Evolutionary conservation across 331 rosid species (phyloP).

Genomic region (Saraca asoca): DNA sequence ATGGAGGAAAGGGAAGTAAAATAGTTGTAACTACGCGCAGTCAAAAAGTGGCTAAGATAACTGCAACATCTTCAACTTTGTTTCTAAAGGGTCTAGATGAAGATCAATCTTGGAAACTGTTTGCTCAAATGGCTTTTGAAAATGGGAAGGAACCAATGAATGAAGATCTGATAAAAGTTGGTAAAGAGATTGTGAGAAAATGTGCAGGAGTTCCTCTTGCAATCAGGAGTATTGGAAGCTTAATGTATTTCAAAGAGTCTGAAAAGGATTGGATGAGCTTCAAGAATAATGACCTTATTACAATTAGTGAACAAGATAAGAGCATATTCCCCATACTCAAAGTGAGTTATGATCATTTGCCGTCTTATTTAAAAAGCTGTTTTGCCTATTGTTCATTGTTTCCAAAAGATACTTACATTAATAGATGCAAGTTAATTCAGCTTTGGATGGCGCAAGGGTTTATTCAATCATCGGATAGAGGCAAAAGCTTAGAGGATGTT

Average conservation of each 20-base stretch:
- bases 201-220: slow-evolving; percentile 28
- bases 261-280: background rate
- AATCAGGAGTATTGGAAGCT: slow-evolving; percentile 11
- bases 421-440: background rate
- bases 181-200: background rate
- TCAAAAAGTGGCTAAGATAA: slow-evolving; percentile 13
- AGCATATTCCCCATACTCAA: background rate
- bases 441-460: slow-evolving; percentile 35
- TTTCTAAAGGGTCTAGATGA: background rate
- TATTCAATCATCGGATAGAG: background rate
- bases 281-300: background rate
- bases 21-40: slow-evolving; percentile 35
- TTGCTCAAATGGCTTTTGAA: background rate
- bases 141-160: background rate
- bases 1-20: slow-evolving; percentile 36
- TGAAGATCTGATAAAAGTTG: background rate
- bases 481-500: slow-evolving; percentile 3
- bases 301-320: background rate
- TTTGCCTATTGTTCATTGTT: slow-evolving; percentile 31
- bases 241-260: background rate
- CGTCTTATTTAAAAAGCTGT: slow-evolving; percentile 25
- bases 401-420: background rate
- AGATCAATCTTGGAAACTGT: background rate
- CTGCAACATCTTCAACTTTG: background rate
- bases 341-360: slow-evolving; percentile 29